A percentile compares a stretch with the other conserved stretches of the same genome.
Evolutionary conservation across 345 rosid species (phyloP).

Genomic region (Raphanus sativus): DNA sequence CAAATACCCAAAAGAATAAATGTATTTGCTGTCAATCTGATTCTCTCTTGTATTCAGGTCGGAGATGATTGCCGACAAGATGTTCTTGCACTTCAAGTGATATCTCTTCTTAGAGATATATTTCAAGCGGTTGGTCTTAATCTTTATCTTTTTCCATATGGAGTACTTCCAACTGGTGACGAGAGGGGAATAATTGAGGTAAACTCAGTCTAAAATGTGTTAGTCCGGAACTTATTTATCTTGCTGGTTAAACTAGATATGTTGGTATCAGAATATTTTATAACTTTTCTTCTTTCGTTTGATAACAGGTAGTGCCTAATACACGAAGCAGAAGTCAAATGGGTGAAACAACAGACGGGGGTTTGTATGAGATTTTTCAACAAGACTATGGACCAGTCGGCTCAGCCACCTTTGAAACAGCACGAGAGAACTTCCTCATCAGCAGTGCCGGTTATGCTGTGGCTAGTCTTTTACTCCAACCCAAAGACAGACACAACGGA

Average conservation of each 20-base stretch:
- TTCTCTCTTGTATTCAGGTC: conserved; percentile 55
- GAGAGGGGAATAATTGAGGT: conserved; percentile 95
- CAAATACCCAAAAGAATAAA: neutral
- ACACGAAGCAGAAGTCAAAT: conserved; percentile 89
- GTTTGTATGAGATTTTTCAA: conserved; percentile 89
- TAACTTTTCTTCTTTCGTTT: neutral
- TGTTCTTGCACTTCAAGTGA: conserved; percentile 98
- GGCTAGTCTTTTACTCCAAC: conserved; percentile 87
- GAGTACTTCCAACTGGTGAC: conserved; percentile 92
- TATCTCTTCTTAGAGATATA: conserved; percentile 74
- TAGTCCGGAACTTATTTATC: neutral
- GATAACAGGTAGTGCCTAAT: conserved; percentile 75
- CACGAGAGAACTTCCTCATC: conserved; percentile 72
- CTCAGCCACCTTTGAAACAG: conserved; percentile 73
- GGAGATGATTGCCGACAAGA: conserved; percentile 99
- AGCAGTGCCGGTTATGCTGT: conserved; percentile 98
- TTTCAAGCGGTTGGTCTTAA: conserved; percentile 84
- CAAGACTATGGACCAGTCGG: conserved; percentile 91
- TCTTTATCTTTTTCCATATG: conserved; percentile 86
- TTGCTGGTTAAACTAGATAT: neutral
- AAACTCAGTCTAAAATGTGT: neutral
- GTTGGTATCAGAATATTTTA: neutral
- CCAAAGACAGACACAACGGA: conserved; percentile 93
- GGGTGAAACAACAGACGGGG: conserved; percentile 96
- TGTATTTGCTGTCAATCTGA: neutral